Percentiles rank a stretch among this genome's conserved stretches.
These are phyloP conservation scores for Gossypium armourianum DNA, from an alignment of 441 rosid genomes.

Conservation along the genomic window DNA sequence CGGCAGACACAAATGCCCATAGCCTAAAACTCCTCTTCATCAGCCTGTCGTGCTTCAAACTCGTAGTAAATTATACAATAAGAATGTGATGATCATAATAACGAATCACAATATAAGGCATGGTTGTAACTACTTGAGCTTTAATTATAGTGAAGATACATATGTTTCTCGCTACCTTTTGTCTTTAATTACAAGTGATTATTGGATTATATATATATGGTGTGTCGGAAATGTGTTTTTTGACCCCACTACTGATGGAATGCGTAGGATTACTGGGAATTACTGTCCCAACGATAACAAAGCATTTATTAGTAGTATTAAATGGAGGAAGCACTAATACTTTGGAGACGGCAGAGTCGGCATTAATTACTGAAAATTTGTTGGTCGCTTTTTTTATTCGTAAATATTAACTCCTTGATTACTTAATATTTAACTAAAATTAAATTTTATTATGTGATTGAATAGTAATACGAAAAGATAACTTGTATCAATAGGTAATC, in stretches of 20 bases:
- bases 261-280: background rate
- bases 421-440: no score
- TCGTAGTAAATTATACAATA: background rate
- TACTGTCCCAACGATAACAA: background rate
- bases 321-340: background rate
- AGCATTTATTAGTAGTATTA: background rate
- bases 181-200: no score
- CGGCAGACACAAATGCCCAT: conserved; percentile 57
- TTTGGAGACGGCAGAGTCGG: background rate
- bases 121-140: background rate
- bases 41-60: background rate
- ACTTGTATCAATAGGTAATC: no score
- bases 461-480: no score
- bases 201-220: no score
- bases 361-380: no score
- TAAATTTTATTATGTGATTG: no score
- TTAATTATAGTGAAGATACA: background rate
- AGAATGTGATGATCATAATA: background rate
- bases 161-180: background rate
- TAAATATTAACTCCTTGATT: no score
- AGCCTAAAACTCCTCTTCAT: background rate
- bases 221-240: background rate
- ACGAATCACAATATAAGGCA: background rate
- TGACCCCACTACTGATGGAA: background rate
- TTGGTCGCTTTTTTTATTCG: no score